phyloP scores from a whole-genome alignment of 2,329 filamentous ascomycete genomes.

The Colletotrichum sp. region DNA sequence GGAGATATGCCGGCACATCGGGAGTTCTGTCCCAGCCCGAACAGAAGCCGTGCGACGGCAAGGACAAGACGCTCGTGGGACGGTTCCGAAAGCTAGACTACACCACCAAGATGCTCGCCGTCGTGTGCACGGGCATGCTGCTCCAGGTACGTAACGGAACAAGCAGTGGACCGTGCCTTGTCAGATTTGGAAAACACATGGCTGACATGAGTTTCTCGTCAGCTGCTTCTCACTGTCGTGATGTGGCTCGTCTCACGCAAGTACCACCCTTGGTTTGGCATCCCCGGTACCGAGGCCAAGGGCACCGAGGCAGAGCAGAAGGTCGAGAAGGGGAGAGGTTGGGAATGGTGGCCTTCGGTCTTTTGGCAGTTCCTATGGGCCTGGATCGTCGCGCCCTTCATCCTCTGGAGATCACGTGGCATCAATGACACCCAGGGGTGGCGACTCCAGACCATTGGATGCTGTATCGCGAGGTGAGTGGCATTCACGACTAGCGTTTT shows the following conservation, averaged over 20 bases:
- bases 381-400: conserved; percentile 64
- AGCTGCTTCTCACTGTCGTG: conserved; percentile 63
- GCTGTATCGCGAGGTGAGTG: conserved; percentile 49
- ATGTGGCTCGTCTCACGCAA: conserved; percentile 69
- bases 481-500: not conserved
- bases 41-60: conserved; percentile 17
- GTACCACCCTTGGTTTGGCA: conserved; percentile 66
- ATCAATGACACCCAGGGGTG: conserved; percentile 71
- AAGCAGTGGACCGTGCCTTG: not conserved
- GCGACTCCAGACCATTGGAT: conserved; percentile 65
- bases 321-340: conserved; percentile 54
- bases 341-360: conserved; percentile 72
- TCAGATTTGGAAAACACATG: not conserved
- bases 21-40: conserved; percentile 17
- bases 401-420: conserved; percentile 65
- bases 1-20: conserved; percentile 22
- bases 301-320: conserved; percentile 58
- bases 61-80: conserved; percentile 33
- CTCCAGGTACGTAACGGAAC: conserved; percentile 53
- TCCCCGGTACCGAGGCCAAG: conserved; percentile 64
- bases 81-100: conserved; percentile 47
- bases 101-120: conserved; percentile 51
- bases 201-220: conserved; percentile 19
- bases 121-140: conserved; percentile 58
- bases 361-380: conserved; percentile 70